Base-by-base conservation (phyloP, 1,284 basidiomycete genomes). In the Cryptococcus sp. region DNA sequence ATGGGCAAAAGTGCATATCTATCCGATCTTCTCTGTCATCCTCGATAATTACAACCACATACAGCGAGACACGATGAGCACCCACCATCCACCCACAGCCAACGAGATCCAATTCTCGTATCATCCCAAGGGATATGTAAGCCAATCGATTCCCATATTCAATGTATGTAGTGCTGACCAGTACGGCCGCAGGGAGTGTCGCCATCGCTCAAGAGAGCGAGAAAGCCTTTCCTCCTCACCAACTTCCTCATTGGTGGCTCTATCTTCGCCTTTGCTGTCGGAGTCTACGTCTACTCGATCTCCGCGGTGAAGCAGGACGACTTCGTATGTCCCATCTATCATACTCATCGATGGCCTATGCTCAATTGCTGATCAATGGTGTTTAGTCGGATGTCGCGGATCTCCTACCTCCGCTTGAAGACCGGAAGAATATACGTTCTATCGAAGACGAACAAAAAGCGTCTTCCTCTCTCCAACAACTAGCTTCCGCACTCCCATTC, bases 281-380 rank as follows among this genome's bases (percentile, higher is more conserved):
- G 87, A 47, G 87, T 96, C 17, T 98, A 93, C 85, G 84, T 86
- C 10, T 98, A 97, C 79, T 94, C 93, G 16, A 94, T 98, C 74
- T 85, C 86, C 45, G 92, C 93, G 13, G 93, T 96, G 58, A 91
- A 89, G 75, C 93, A 96, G 74, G 93, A 96, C 71, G 87, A 89
- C 58, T 95, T 95, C 74, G 89, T 80, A 55, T 59, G 77, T 73
- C 2, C 15, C 27, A 15, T 38, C 11, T 43, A 51, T 20, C 7
- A 23, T n/a, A 11, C 3, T 20, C 5, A 49, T 38, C 5, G 47
- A 42, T 3, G 38, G 1, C 41, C 53, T 13, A 25, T 39, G 20
- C 19, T 19, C 17, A 2, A 17, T 16, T 45, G 6, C 38, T 27
- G 22, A n/a, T 22, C 20, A 47, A n/a, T 40, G 15, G 7, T 39